Conservation (phyloP, 345 rosid genomes). For the Moringa oleifera region DNA sequence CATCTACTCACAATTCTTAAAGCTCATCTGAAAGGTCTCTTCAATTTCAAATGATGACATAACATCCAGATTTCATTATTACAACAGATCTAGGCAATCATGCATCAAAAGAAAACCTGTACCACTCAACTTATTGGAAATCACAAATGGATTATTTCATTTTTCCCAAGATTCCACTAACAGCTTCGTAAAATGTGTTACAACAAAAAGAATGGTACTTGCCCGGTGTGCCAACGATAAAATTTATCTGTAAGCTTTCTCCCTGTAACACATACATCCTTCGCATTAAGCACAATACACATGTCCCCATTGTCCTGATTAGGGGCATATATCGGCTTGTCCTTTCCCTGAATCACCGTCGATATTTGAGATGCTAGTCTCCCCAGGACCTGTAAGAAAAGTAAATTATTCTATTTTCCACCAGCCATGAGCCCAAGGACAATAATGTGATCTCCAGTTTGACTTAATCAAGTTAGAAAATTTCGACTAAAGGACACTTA, state of each 20-base stretch:
- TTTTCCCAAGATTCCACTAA: not conserved
- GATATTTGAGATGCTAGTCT: slow-evolving; percentile 93
- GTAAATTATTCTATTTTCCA: not conserved
- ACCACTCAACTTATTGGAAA: not conserved
- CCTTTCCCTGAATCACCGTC: slow-evolving; percentile 91
- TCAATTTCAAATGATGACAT: too few species aligned
- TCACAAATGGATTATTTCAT: not conserved
- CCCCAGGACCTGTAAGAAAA: slow-evolving; percentile 68
- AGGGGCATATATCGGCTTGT: slow-evolving; percentile 89
- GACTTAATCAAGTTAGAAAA: too few species aligned
- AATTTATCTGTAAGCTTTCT: slow-evolving; percentile 90
- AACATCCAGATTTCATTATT: not conserved
- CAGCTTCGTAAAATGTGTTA: too few species aligned
- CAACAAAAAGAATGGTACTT: slow-evolving; percentile 23
- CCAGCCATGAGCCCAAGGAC: not conserved
- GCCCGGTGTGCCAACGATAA: slow-evolving; percentile 95
- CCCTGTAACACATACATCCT: slow-evolving; percentile 75
- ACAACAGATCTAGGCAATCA: too few species aligned
- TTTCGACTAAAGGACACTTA: too few species aligned
- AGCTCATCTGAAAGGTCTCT: too few species aligned
- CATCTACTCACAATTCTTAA: too few species aligned
- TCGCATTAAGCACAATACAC: slow-evolving; percentile 97
- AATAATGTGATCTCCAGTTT: not conserved
- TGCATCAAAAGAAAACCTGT: not conserved
- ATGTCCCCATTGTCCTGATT: slow-evolving; percentile 93